These are phyloP conservation scores for Triangularia setosa DNA, from an alignment of 2,329 filamentous ascomycete genomes.

Conservation along the genomic window DNA sequence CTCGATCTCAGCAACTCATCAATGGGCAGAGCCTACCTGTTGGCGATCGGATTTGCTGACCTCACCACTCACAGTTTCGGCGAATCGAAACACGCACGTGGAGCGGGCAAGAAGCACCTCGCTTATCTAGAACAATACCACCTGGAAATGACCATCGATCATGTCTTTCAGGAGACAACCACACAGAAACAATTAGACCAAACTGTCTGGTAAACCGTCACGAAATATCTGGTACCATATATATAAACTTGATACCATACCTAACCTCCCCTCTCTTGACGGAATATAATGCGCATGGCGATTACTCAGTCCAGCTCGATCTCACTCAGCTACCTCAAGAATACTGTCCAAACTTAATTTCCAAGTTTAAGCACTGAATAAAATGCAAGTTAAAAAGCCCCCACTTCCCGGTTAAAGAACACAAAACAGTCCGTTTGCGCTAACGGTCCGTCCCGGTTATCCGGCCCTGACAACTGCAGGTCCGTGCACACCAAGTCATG, in stretches of 20 bases:
- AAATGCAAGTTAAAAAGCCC: background rate
- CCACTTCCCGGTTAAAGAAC: background rate
- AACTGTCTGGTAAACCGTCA: background rate
- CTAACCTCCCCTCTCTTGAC: background rate
- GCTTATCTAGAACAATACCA: background rate
- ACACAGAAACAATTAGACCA: background rate
- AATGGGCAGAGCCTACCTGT: background rate
- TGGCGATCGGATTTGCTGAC: background rate
- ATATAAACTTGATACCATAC: background rate
- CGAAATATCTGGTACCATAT: background rate
- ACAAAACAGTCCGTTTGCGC: background rate
- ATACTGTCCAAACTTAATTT: too few species aligned
- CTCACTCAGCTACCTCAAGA: background rate
- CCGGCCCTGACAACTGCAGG: background rate
- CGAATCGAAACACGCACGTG: background rate
- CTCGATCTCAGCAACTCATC: background rate
- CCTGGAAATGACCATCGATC: background rate
- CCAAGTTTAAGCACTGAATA: background rate
- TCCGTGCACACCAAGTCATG: background rate
- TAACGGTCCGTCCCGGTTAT: background rate
- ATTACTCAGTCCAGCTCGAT: background rate
- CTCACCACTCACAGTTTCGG: background rate
- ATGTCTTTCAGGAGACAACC: background rate
- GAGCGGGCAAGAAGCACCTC: background rate
- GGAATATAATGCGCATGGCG: background rate